Evolutionary conservation across 495 filamentous ascomycete genomes (phyloP).

Genomic region (Mycothermus thermophilus): DNA sequence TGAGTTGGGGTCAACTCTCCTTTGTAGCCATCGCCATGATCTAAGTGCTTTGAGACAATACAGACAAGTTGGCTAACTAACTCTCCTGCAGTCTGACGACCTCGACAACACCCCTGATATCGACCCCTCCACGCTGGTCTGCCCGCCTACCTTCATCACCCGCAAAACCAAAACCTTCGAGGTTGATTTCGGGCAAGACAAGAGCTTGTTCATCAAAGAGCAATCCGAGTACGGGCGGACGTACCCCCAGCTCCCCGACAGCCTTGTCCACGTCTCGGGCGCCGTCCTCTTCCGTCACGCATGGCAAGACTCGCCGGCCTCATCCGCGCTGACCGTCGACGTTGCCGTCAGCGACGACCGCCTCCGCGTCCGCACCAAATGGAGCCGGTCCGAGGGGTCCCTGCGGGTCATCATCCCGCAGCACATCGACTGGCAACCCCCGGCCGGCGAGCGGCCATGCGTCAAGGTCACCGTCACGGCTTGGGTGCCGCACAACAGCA

Average conservation of each 20-base stretch:
- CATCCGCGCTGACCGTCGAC: slow-evolving; percentile 25
- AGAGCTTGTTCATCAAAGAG: slow-evolving; percentile 19
- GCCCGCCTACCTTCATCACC: slow-evolving; percentile 17
- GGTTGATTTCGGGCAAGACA: slow-evolving; percentile 18
- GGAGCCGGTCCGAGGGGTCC: slow-evolving; percentile 17
- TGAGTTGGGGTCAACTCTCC: too few species aligned
- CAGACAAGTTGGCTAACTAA: too few species aligned
- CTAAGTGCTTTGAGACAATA: too few species aligned
- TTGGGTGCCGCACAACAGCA: slow-evolving; percentile 25
- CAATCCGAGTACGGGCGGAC: slow-evolving; percentile 5
- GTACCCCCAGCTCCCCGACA: slow-evolving; percentile 7
- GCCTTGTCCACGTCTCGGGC: slow-evolving; percentile 22
- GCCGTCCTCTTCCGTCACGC: slow-evolving; percentile 25
- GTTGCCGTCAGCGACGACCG: slow-evolving; percentile 24
- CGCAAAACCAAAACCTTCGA: slow-evolving; percentile 17
- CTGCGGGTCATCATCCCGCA: slow-evolving; percentile 22
- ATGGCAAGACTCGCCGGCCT: slow-evolving; percentile 8
- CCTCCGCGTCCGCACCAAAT: slow-evolving; percentile 16
- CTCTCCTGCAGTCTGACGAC: too few species aligned
- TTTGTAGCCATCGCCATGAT: too few species aligned
- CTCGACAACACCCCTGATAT: too few species aligned
- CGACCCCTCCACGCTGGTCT: slow-evolving; percentile 8
- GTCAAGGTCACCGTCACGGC: slow-evolving; percentile 26
- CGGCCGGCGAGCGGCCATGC: slow-evolving; percentile 18
- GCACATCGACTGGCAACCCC: slow-evolving; percentile 13